Conservation (phyloP, 2,329 filamentous ascomycete species). For the Colletotrichum sp. region DNA sequence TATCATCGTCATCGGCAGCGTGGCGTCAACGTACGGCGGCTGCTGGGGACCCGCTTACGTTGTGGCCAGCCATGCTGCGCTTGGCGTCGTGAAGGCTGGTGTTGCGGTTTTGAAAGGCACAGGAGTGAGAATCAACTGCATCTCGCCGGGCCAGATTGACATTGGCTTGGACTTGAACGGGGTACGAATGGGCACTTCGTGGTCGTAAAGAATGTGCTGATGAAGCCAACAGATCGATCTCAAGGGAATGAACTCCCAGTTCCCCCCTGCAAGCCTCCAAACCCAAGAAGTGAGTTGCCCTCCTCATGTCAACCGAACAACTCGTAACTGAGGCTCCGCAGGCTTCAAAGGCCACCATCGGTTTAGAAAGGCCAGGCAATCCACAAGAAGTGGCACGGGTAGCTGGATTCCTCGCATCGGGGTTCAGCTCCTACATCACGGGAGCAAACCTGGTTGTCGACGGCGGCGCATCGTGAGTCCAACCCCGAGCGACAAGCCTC, state of each 20-base stretch:
- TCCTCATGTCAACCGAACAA: not conserved
- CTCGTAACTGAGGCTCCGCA: slow-evolving; percentile 14
- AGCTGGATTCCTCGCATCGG: slow-evolving; percentile 65
- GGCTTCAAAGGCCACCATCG: slow-evolving; percentile 54
- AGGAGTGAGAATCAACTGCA: slow-evolving; percentile 63
- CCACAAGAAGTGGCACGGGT: slow-evolving; percentile 64
- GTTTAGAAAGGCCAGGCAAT: slow-evolving; percentile 60
- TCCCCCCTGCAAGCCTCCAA: slow-evolving; percentile 59
- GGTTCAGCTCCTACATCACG: slow-evolving; percentile 66
- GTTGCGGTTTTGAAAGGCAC: slow-evolving; percentile 62
- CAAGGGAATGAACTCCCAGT: slow-evolving; percentile 54
- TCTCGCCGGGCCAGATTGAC: slow-evolving; percentile 44
- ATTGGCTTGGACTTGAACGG: slow-evolving; percentile 46
- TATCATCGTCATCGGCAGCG: slow-evolving; percentile 64
- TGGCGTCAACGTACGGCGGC: slow-evolving; percentile 60
- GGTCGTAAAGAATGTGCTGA: not conserved
- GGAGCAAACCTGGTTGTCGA: slow-evolving; percentile 67
- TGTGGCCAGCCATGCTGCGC: slow-evolving; percentile 62
- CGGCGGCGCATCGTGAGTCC: slow-evolving; percentile 54
- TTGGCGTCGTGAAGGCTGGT: slow-evolving; percentile 64
- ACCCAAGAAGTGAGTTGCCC: slow-evolving; percentile 41
- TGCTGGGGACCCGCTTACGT: slow-evolving; percentile 67
- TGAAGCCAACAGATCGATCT: slow-evolving; percentile 47
- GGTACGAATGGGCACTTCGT: slow-evolving; percentile 23
- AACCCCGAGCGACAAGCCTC: not conserved